These are phyloP conservation scores for Naematelia encephala DNA, from an alignment of 768 basidiomycete species.

Conservation along the genomic window DNA sequence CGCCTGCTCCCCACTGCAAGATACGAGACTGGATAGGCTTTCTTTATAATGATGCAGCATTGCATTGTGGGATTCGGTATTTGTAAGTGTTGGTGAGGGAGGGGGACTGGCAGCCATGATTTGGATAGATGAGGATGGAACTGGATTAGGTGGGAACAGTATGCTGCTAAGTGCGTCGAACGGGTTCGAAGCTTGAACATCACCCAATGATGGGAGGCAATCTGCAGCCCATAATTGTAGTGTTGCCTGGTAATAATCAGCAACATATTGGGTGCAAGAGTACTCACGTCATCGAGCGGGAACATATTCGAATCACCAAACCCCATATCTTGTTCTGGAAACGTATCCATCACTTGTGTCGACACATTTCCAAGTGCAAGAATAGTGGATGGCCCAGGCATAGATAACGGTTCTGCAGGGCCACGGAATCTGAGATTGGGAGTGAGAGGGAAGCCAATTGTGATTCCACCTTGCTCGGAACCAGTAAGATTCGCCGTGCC, in stretches of 20 bases:
- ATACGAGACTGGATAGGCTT: slow-evolving; percentile 29
- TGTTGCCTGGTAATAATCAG: slow-evolving; percentile 18
- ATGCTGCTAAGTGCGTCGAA: slow-evolving; percentile 26
- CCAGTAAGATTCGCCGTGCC: too few species aligned
- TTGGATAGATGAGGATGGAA: too few species aligned
- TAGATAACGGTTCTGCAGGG: too few species aligned
- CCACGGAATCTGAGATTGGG: neutral
- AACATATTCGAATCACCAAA: too few species aligned
- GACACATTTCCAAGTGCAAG: slow-evolving; percentile 29
- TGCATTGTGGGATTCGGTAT: too few species aligned
- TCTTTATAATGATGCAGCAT: slow-evolving; percentile 31
- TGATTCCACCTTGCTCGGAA: too few species aligned
- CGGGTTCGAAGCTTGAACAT: slow-evolving; percentile 18
- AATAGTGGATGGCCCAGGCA: neutral
- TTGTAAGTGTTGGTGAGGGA: too few species aligned
- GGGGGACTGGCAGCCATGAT: too few species aligned
- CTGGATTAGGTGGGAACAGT: slow-evolving; percentile 8
- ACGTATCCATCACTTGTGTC: too few species aligned
- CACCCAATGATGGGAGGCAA: slow-evolving; percentile 18
- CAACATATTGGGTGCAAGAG: neutral
- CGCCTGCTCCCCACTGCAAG: slow-evolving; percentile 9
- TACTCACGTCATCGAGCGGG: too few species aligned
- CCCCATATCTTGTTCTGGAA: too few species aligned
- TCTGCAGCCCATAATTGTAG: slow-evolving; percentile 36
- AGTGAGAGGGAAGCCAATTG: too few species aligned